Conservation (phyloP, 2,329 filamentous ascomycete genomes). For the Apiospora marii region DNA sequence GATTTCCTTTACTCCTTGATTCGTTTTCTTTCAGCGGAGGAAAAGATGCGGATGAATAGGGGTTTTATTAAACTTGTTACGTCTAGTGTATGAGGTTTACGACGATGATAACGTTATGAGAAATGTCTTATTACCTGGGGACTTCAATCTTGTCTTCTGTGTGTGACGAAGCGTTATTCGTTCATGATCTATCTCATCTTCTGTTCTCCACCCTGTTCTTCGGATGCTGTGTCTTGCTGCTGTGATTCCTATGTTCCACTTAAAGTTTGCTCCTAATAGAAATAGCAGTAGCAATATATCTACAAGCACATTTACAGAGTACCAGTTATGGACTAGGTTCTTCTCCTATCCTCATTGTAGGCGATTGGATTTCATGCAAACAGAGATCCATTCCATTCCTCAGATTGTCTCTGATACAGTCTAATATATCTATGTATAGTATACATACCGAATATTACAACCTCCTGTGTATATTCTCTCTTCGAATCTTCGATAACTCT, state of each 20-base stretch:
- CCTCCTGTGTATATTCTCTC: background rate
- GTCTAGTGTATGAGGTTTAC: slow-evolving; percentile 3
- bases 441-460: background rate
- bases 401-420: background rate
- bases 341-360: background rate
- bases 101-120: slow-evolving; percentile 7
- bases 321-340: too few relatives aligned
- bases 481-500: background rate
- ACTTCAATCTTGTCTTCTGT: background rate
- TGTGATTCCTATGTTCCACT: too few relatives aligned
- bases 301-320: too few relatives aligned
- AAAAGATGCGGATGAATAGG: background rate
- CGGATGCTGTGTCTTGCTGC: background rate
- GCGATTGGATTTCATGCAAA: background rate
- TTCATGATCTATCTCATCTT: background rate
- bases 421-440: background rate
- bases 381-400: background rate
- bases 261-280: too few relatives aligned
- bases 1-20: background rate
- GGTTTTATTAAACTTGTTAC: background rate
- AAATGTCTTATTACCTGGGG: slow-evolving; percentile 8
- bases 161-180: background rate
- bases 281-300: background rate
- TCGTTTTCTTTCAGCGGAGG: background rate
- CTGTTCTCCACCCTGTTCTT: too few relatives aligned